These are phyloP conservation scores for Neurospora sp. DNA, from an alignment of 495 filamentous ascomycete genomes.

Conservation along the genomic window DNA sequence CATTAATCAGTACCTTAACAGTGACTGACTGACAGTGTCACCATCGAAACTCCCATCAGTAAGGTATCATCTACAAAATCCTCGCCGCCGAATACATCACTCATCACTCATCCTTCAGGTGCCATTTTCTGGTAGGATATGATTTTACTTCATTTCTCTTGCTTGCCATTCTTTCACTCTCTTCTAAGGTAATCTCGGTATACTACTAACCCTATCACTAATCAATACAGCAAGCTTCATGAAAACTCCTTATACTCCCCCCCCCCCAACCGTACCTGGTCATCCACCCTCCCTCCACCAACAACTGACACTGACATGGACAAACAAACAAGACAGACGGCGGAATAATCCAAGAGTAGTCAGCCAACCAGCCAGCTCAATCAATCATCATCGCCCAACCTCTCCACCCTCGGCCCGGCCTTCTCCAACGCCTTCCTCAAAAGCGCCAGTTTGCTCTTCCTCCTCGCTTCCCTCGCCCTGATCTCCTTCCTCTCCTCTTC, in stretches of 20 bases:
- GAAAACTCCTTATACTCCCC: neutral
- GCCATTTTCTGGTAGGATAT: neutral
- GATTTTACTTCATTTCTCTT: neutral
- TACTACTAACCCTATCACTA: neutral
- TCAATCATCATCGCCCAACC: slow-evolving; percentile 15
- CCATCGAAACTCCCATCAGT: neutral
- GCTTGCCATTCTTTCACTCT: neutral
- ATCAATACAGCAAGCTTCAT: neutral
- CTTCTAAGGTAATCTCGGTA: neutral
- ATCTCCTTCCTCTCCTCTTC: slow-evolving; percentile 38
- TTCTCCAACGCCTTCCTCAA: slow-evolving; percentile 28
- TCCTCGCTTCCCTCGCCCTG: slow-evolving; percentile 21
- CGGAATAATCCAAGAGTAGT: neutral
- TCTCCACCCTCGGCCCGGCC: slow-evolving; percentile 27
- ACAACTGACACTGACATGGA: neutral
- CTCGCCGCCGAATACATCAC: neutral
- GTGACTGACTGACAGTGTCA: too few relatives aligned
- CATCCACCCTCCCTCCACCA: neutral
- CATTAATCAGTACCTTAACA: too few relatives aligned
- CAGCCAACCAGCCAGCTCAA: neutral
- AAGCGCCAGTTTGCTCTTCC: slow-evolving; percentile 17
- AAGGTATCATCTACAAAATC: neutral
- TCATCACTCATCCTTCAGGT: neutral
- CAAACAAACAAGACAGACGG: neutral
- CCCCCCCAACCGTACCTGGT: too few relatives aligned